Conservation (phyloP, 164 flowering plant genomes). For the Magnolia changhungtana region DNA sequence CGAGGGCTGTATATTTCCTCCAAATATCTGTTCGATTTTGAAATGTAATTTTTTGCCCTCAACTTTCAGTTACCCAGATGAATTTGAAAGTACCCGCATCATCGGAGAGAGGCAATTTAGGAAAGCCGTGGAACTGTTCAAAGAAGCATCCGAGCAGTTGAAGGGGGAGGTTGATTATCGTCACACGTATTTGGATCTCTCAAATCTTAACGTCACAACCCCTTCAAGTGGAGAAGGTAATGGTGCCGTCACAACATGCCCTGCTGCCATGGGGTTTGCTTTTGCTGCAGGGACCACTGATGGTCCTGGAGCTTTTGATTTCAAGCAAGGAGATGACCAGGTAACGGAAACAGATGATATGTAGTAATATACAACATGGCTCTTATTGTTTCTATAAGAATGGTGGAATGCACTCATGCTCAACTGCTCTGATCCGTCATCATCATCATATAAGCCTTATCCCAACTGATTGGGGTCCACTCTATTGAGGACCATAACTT, state of each 20-base stretch:
- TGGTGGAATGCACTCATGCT: too few species aligned
- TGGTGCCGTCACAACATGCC: conserved; percentile 78
- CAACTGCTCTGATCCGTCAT: too few species aligned
- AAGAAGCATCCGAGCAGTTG: conserved; percentile 71
- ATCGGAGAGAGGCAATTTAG: conserved; percentile 88
- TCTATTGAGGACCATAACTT: too few species aligned
- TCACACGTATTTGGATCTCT: conserved; percentile 74
- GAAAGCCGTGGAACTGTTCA: conserved; percentile 76
- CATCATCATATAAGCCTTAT: too few species aligned
- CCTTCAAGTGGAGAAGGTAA: conserved; percentile 50
- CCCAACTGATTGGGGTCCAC: too few species aligned
- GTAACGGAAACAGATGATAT: conserved; percentile 27
- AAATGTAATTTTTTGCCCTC: background rate
- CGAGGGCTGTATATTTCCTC: background rate
- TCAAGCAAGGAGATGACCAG: conserved; percentile 88
- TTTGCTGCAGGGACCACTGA: conserved; percentile 99
- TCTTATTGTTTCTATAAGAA: too few species aligned
- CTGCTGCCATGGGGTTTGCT: conserved; percentile 98
- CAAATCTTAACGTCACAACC: conserved; percentile 73
- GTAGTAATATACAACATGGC: background rate
- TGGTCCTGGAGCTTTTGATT: conserved; percentile 99
- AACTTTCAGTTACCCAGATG: conserved; percentile 80
- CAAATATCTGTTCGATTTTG: background rate
- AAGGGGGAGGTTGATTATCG: conserved; percentile 78
- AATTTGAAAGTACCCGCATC: conserved; percentile 93